Evolutionary conservation across 2,329 filamentous ascomycete genomes (phyloP).

Genomic region (Lachnellula cervina): DNA sequence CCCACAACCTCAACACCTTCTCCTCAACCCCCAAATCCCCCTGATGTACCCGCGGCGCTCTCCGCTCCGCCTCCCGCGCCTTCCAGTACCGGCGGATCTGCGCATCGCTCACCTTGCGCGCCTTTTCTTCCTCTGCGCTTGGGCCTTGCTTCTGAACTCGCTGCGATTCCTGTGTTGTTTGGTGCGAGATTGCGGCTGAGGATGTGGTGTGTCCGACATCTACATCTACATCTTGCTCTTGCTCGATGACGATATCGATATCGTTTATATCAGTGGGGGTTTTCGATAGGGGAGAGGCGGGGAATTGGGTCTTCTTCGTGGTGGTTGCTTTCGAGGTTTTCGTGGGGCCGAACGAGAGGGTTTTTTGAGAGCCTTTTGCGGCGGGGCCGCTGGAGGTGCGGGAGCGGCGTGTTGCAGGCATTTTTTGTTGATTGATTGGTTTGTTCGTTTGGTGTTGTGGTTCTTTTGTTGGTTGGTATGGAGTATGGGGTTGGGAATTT

Average conservation of each 20-base stretch:
- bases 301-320: conserved; percentile 13
- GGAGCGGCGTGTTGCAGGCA: conserved; percentile 38
- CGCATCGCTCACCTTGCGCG: conserved; percentile 59
- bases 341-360: conserved; percentile 57
- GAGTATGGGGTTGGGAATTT: neutral
- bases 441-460: neutral
- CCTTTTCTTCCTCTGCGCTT: conserved; percentile 50
- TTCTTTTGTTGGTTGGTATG: neutral
- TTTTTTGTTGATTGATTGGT: conserved; percentile 18
- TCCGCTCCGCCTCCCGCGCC: conserved; percentile 62
- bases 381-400: conserved; percentile 35
- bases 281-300: conserved; percentile 5
- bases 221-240: neutral
- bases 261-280: neutral
- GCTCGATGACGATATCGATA: neutral
- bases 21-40: conserved; percentile 65
- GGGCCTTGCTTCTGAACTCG: conserved; percentile 36
- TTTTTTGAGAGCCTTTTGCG: conserved; percentile 44
- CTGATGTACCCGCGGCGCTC: conserved; percentile 72
- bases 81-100: conserved; percentile 77
- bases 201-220: conserved; percentile 17
- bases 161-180: conserved; percentile 16
- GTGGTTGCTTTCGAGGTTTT: conserved; percentile 54
- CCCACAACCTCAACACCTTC: conserved; percentile 87
- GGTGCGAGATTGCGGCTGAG: conserved; percentile 15